Conservation (phyloP, 257 asterid genomes). For the Salvia splendens region DNA sequence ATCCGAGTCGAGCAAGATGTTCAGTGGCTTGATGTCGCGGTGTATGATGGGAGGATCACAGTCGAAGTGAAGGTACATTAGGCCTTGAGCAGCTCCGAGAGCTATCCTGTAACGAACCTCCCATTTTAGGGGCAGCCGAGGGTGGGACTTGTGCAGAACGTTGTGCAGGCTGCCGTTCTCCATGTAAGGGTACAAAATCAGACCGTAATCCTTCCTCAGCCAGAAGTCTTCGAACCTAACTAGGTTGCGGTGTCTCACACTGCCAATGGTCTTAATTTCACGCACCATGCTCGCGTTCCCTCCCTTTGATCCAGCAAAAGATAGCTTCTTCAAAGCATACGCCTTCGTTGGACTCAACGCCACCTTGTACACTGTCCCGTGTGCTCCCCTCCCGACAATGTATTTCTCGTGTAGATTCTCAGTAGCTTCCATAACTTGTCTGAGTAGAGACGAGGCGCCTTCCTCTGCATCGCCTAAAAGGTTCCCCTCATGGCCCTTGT, state of each 20-base stretch:
- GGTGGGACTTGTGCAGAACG: constrained; percentile 50
- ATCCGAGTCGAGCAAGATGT: constrained; percentile 70
- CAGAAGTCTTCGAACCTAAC: constrained; percentile 69
- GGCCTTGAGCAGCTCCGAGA: constrained; percentile 74
- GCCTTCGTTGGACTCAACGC: constrained; percentile 48
- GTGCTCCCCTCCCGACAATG: constrained; percentile 75
- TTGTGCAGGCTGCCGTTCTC: constrained; percentile 78
- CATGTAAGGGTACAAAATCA: constrained; percentile 69
- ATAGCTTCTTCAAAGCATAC: constrained; percentile 70
- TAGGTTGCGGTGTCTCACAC: constrained; percentile 78
- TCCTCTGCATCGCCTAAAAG: constrained; percentile 45
- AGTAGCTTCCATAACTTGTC: constrained; percentile 64
- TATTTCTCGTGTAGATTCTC: constrained; percentile 61
- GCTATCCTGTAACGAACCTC: constrained; percentile 59
- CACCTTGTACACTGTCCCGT: constrained; percentile 77
- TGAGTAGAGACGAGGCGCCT: constrained; percentile 70
- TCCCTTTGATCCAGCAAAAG: constrained; percentile 45
- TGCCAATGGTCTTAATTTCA: constrained; percentile 78
- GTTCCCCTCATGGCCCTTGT: constrained; percentile 30
- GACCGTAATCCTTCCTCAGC: constrained; percentile 75
- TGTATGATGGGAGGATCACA: constrained; percentile 78
- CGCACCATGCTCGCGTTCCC: constrained; percentile 62
- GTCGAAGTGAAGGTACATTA: constrained; percentile 81
- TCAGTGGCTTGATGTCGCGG: constrained; percentile 75
- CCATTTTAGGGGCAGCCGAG: constrained; percentile 58